Percentiles rank a stretch among this genome's conserved stretches.
Evolutionary conservation across 2,329 filamentous ascomycete genomes (phyloP).

Genomic region (Coniochaeta sp.): DNA sequence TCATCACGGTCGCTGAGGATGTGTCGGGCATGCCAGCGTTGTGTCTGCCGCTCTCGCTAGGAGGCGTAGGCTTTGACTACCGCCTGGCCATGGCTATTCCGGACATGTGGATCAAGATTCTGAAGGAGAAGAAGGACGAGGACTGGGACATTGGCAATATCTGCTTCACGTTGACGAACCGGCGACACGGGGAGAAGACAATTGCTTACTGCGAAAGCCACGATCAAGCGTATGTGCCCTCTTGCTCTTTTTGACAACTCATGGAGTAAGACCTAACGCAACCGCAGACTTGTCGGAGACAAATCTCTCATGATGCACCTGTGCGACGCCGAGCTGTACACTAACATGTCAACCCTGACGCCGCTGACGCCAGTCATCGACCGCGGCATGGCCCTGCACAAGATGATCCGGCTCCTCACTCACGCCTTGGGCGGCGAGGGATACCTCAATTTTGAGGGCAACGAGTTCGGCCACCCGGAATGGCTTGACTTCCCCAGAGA

Average conservation of each 20-base stretch:
- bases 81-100: slow-evolving; percentile 95
- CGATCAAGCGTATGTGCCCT: slow-evolving; percentile 76
- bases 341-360: slow-evolving; percentile 84
- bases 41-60: slow-evolving; percentile 75
- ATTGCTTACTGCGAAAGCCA: slow-evolving; percentile 97
- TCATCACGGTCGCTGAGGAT: slow-evolving; percentile 91
- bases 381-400: slow-evolving; percentile 86
- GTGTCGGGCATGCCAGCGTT: slow-evolving; percentile 98
- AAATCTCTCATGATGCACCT: slow-evolving; percentile 98
- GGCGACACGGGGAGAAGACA: slow-evolving; percentile 92
- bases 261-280: slow-evolving; percentile 4
- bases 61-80: slow-evolving; percentile 95
- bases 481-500: slow-evolving; percentile 97
- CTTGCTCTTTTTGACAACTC: background rate
- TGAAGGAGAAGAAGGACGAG: slow-evolving; percentile 87
- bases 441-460: slow-evolving; percentile 97
- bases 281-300: slow-evolving; percentile 76
- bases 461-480: slow-evolving; percentile 97
- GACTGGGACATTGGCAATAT: slow-evolving; percentile 88
- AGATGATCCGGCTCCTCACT: slow-evolving; percentile 93
- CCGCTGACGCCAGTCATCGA: slow-evolving; percentile 85
- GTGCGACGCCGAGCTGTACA: slow-evolving; percentile 95
- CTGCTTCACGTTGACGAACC: slow-evolving; percentile 81
- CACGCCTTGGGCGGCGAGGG: slow-evolving; percentile 90
- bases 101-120: slow-evolving; percentile 97